Conservation (phyloP, 2,329 filamentous ascomycete genomes). For the Pseudohalonectria lignicola region DNA sequence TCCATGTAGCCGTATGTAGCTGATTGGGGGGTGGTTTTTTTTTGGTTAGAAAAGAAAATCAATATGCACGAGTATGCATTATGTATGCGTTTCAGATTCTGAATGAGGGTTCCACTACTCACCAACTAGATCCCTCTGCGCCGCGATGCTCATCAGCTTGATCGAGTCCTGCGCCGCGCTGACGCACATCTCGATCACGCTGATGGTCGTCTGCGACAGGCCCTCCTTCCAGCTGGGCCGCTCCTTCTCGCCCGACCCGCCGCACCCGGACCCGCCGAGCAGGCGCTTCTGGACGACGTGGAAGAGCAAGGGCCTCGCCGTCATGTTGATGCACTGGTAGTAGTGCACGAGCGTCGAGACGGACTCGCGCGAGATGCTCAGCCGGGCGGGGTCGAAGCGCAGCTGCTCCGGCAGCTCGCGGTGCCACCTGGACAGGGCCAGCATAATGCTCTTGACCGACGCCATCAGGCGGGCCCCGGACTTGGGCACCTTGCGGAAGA, state of each 20-base stretch:
- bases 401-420: slow-evolving; percentile 33
- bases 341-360: slow-evolving; percentile 39
- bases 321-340: slow-evolving; percentile 48
- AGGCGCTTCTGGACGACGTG: slow-evolving; percentile 31
- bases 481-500: slow-evolving; percentile 34
- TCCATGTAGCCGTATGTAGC: slow-evolving; percentile 48
- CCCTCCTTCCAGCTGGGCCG: slow-evolving; percentile 29
- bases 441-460: slow-evolving; percentile 38
- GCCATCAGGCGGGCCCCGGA: slow-evolving; percentile 34
- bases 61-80: too few species aligned
- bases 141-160: slow-evolving; percentile 34
- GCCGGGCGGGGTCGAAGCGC: slow-evolving; percentile 32
- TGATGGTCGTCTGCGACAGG: slow-evolving; percentile 33
- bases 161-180: slow-evolving; percentile 36
- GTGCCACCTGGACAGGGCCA: slow-evolving; percentile 37
- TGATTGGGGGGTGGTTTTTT: background rate
- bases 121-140: slow-evolving; percentile 33
- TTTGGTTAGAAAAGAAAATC: background rate
- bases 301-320: slow-evolving; percentile 39
- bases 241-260: slow-evolving; percentile 12
- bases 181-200: slow-evolving; percentile 40
- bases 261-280: slow-evolving; percentile 5
- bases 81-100: too few species aligned
- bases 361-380: slow-evolving; percentile 18
- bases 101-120: background rate